Evolutionary conservation across 1,284 basidiomycete genomes (phyloP), one percentile per base, ranked within the genome.

Genomic region (Cryptococcus deneoformans): DNA sequence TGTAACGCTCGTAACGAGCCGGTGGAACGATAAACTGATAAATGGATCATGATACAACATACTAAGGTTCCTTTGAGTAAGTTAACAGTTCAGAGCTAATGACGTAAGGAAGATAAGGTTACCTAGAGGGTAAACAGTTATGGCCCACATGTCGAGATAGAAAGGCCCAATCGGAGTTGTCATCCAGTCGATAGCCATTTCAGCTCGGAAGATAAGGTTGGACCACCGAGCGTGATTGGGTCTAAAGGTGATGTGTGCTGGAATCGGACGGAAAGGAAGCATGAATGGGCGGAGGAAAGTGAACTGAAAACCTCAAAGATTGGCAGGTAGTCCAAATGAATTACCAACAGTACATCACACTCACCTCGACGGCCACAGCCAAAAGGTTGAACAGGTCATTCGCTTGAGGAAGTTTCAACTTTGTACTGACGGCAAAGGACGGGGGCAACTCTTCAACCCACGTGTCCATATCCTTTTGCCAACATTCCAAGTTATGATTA

Each of bases 181-280:
- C 67, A 75, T 10, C 77, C 77, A 65, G 10, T 59, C 48, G 6
- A 59, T 40, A 6, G 57, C 64, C 38, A 57, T 49, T 39, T 61
- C 56, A 9, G 59, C 54, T 24, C 61, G 39, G 12, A 46, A 34
- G 7, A 52, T 44, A 6, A 65, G 48, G 1, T 20, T 45, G 11
- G 44, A 3, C 59, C 59, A 63, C 11, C 61, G 47, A 11, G 53
- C 45, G 11, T 36, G 44, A 4, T 56, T 40, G 6, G 64, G 61
- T 3, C 61, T 46, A 47, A 56, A 65, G 37, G 57, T 57, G 36
- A 65, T 53, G 35, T 63, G 61, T n/a, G 49, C 8, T 2, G 64
- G 61, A 4, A 63, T 52, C 5, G 59, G 48, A 8, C 40, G 50
- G 0, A 55, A 49, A 7, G 64, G 61, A 56, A 61, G 61, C 9